A percentile compares a stretch with the other conserved stretches of the same genome.
Conservation (phyloP, 176 grass and related monocot species). For the Canna indica region DNA sequence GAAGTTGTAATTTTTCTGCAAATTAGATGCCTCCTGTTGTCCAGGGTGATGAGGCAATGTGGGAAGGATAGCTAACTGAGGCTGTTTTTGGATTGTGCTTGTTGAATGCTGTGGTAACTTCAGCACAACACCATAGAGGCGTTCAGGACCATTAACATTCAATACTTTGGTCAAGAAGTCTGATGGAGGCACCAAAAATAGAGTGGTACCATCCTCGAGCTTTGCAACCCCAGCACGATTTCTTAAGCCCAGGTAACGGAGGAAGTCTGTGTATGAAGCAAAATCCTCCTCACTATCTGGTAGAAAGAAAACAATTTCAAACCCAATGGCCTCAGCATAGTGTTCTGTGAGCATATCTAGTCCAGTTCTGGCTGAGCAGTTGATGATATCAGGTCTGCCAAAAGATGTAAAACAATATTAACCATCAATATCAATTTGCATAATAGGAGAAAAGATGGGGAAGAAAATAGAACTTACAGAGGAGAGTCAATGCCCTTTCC, state of each 20-base stretch:
- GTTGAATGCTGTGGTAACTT: conserved; percentile 56
- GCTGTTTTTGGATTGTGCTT: conserved; percentile 25
- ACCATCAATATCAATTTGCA: neutral
- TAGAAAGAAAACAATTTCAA: conserved; percentile 75
- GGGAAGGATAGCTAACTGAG: conserved; percentile 30
- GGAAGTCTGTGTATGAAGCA: conserved; percentile 87
- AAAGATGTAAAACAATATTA: neutral
- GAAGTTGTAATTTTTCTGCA: conserved; percentile 34
- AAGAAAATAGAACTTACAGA: conserved; percentile 37
- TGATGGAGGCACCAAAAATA: conserved; percentile 87
- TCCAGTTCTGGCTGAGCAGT: conserved; percentile 80
- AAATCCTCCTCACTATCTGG: conserved; percentile 91
- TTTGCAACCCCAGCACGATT: conserved; percentile 91
- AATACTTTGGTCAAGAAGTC: conserved; percentile 74
- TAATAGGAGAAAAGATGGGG: neutral
- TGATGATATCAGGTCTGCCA: conserved; percentile 58
- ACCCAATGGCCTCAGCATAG: conserved; percentile 57
- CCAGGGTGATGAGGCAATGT: conserved; percentile 32
- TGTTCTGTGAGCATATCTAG: conserved; percentile 77
- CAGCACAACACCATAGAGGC: conserved; percentile 84
- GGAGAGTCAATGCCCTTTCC: conserved; percentile 52
- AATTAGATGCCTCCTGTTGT: conserved; percentile 21
- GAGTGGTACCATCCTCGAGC: conserved; percentile 54
- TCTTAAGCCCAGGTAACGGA: conserved; percentile 69
- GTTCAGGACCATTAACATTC: conserved; percentile 66